Percentiles rank a stretch among this genome's conserved stretches.
Conservation (phyloP, 805 yeast genomes). For the Metschnikowia cubensis region DNA sequence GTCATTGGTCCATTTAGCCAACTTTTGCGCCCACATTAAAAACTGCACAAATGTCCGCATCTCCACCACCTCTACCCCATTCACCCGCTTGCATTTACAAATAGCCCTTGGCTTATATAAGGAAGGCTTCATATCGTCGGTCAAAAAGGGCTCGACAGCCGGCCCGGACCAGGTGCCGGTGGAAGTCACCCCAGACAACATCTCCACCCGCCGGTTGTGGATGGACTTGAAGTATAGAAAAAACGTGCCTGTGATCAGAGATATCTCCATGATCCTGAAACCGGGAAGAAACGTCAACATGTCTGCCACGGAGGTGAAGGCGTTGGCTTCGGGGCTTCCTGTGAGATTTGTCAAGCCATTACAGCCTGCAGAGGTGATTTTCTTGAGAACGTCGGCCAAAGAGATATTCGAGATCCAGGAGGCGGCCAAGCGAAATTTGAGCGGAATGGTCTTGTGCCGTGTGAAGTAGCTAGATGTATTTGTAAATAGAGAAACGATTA, state of each 20-base stretch:
- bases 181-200: conserved; percentile 81
- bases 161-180: conserved; percentile 81
- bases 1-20: conserved; percentile 83
- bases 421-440: conserved; percentile 68
- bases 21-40: conserved; percentile 83
- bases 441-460: conserved; percentile 82
- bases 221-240: conserved; percentile 84
- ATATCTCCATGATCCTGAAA: conserved; percentile 70
- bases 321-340: conserved; percentile 70
- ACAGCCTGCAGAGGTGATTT: conserved; percentile 84
- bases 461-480: conserved; percentile 37
- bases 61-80: conserved; percentile 76
- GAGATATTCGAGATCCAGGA: conserved; percentile 75
- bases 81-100: conserved; percentile 76
- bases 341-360: conserved; percentile 75
- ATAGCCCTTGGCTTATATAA: conserved; percentile 81
- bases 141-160: conserved; percentile 76
- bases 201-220: conserved; percentile 86
- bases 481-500: conserved; percentile 10
- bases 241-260: conserved; percentile 68
- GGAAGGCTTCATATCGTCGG: conserved; percentile 82
- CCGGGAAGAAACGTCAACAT: conserved; percentile 78
- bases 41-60: conserved; percentile 76
- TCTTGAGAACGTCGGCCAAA: conserved; percentile 48
- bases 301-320: conserved; percentile 58